Evolutionary conservation across 2,329 filamentous ascomycete genomes (phyloP), one percentile per base, ranked within the genome.

Genomic region (Talaromyces funiculosus): DNA sequence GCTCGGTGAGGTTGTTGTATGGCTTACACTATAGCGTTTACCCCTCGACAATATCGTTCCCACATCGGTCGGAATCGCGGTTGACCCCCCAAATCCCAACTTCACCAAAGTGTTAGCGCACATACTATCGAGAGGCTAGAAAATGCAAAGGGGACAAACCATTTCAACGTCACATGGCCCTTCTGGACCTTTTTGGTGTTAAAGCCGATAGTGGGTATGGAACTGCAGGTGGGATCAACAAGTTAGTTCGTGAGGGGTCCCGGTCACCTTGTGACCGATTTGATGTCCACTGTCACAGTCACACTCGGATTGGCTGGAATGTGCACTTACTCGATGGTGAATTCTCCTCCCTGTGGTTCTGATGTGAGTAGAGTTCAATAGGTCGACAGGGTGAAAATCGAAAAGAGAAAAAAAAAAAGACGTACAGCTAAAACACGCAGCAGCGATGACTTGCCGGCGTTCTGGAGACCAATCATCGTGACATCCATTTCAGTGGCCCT

Each of bases 401-500:
- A 22, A 12, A 24, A 16, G 14, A 33, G 38, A 4, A 14, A 29
- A 10, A 18, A 8, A 24, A 16, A 4, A 18, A 45, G 55, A 78
- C 93, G 85, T 87, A 99, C 94, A 81, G 93, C 92, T 69, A 99
- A 83, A 70, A 97, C 93, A 69, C 92, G 86, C 75, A 99, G 82
- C 72, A 99, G 78, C 64, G 93, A 97, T 40, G 94, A 97, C 81
- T 99, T 99, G 72, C 94, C 94, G 62, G 94, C 94, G 80, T 97
- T 97, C 75, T 99, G 94, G 73, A 99, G 81, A 24, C 94, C 94
- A 75, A 99, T 93, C 89, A 99, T 96, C 68, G 94, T 97, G 74
- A 99, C 93, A 79, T 99, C 94, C 92, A 99, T 97, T 81, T 99
- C 94, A 67, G 92, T 96, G 68, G 93, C 92, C 94, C 93, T 97